phyloP scores from a whole-genome alignment of 352 stramenopile species.

The Phytophthora sansomeana region DNA sequence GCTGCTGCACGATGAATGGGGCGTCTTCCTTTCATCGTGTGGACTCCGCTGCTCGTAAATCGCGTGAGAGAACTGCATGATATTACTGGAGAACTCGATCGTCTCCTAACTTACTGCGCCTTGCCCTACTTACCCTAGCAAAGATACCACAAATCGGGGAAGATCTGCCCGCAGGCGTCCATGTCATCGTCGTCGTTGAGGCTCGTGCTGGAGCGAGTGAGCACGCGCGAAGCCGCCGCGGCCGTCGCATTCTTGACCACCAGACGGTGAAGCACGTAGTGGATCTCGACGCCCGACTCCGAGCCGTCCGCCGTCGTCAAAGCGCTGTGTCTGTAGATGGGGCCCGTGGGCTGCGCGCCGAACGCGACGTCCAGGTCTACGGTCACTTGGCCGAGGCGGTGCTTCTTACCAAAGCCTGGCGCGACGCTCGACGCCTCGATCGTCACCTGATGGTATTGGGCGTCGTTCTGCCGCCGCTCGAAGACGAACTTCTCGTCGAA shows the following conservation, averaged over 20 bases:
- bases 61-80: constrained; percentile 25
- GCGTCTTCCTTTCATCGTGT: too few relatives aligned
- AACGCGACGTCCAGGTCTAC: constrained; percentile 50
- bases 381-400: constrained; percentile 38
- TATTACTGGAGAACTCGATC: constrained; percentile 28
- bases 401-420: constrained; percentile 34
- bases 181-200: constrained; percentile 62
- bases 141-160: constrained; percentile 62
- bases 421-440: constrained; percentile 42
- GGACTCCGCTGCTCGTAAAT: too few relatives aligned
- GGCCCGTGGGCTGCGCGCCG: constrained; percentile 13
- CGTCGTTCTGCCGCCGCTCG: constrained; percentile 39
- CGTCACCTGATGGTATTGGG: constrained; percentile 38
- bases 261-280: constrained; percentile 57
- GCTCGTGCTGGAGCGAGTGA: constrained; percentile 41
- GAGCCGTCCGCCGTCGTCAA: constrained; percentile 25
- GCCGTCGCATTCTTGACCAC: constrained; percentile 40
- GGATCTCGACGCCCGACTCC: constrained; percentile 35
- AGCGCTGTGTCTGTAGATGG: constrained; percentile 34
- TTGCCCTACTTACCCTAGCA: constrained; percentile 36
- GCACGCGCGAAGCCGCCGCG: constrained; percentile 30
- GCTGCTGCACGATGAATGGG: constrained; percentile 2
- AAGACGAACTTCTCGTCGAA: constrained; percentile 63
- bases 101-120: constrained; percentile 22
- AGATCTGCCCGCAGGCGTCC: constrained; percentile 51